phyloP scores from a whole-genome alignment of 768 basidiomycete species.

The Jaapia argillacea region DNA sequence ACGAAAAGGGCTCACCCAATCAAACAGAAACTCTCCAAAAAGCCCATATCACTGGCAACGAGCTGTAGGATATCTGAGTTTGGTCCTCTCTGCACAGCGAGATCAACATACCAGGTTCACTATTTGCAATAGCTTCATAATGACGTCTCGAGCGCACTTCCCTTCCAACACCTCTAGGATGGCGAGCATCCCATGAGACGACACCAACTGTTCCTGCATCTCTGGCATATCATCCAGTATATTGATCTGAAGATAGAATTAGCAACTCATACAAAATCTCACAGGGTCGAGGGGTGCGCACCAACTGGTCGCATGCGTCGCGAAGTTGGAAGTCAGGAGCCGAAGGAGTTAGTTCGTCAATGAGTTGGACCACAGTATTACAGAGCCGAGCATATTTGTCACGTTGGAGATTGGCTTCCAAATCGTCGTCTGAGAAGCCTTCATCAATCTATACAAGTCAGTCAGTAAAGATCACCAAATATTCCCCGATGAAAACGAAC shows the following conservation, averaged over 20 bases:
- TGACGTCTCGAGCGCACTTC: slow-evolving; percentile 76
- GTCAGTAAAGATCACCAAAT: slow-evolving; percentile 3
- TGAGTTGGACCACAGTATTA: slow-evolving; percentile 69
- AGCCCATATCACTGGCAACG: slow-evolving; percentile 61
- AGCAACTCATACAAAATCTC: slow-evolving; percentile 1
- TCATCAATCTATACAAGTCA: slow-evolving; percentile 64
- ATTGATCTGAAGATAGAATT: slow-evolving; percentile 37
- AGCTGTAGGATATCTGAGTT: slow-evolving; percentile 18
- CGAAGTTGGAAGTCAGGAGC: slow-evolving; percentile 77
- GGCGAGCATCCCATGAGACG: slow-evolving; percentile 90
- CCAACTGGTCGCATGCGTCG: slow-evolving; percentile 82
- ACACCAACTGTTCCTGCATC: slow-evolving; percentile 81
- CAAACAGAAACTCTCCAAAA: slow-evolving; percentile 91
- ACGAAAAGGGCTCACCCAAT: slow-evolving; percentile 48
- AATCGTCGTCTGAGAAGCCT: slow-evolving; percentile 83
- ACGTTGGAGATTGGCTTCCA: slow-evolving; percentile 85
- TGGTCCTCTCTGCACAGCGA: not conserved
- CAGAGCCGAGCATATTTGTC: slow-evolving; percentile 90
- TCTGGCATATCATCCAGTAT: slow-evolving; percentile 77
- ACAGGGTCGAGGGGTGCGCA: slow-evolving; percentile 22
- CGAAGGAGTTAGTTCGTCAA: slow-evolving; percentile 78
- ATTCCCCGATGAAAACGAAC: slow-evolving; percentile 26
- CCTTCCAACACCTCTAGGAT: slow-evolving; percentile 90
- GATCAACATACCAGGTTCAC: slow-evolving; percentile 64
- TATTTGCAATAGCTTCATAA: slow-evolving; percentile 77